phyloP scores from a whole-genome alignment of 2,329 filamentous ascomycete genomes.

The Xylariaceae sp. region DNA sequence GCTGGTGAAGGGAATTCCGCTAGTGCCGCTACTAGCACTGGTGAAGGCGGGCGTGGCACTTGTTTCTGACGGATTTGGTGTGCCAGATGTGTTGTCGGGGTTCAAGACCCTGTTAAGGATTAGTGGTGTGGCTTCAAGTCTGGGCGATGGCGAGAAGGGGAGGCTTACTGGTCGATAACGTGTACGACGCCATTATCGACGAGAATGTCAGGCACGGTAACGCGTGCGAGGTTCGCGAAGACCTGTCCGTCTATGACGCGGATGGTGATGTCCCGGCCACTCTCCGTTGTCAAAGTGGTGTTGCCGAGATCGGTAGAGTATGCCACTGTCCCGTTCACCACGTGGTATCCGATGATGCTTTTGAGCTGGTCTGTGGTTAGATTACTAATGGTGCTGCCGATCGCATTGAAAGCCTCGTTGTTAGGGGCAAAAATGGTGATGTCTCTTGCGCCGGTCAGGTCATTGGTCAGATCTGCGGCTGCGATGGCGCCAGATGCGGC shows the following conservation, averaged over 20 bases:
- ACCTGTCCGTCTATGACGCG: constrained; percentile 48
- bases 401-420: constrained; percentile 64
- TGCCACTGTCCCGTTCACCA: constrained; percentile 60
- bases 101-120: constrained; percentile 58
- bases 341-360: constrained; percentile 68
- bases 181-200: constrained; percentile 64
- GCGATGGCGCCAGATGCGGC: constrained; percentile 55
- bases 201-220: constrained; percentile 57
- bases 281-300: constrained; percentile 43
- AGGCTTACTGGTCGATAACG: constrained; percentile 61
- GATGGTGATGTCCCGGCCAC: constrained; percentile 57
- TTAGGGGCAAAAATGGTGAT: constrained; percentile 71
- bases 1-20: constrained; percentile 61
- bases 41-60: constrained; percentile 61
- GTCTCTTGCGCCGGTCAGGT: constrained; percentile 51
- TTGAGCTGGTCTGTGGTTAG: constrained; percentile 56
- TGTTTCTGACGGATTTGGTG: constrained; percentile 50
- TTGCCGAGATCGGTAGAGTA: constrained; percentile 54
- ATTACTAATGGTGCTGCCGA: constrained; percentile 58
- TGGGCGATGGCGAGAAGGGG: neutral
- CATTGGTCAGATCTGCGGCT: constrained; percentile 49
- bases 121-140: too few species aligned
- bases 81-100: constrained; percentile 54
- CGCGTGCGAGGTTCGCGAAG: constrained; percentile 58
- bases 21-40: constrained; percentile 55